Percentiles rank a stretch among this genome's conserved stretches.
These are phyloP conservation scores for Craterostigma plantagineum DNA, from an alignment of 257 asterid species.

Conservation along the genomic window DNA sequence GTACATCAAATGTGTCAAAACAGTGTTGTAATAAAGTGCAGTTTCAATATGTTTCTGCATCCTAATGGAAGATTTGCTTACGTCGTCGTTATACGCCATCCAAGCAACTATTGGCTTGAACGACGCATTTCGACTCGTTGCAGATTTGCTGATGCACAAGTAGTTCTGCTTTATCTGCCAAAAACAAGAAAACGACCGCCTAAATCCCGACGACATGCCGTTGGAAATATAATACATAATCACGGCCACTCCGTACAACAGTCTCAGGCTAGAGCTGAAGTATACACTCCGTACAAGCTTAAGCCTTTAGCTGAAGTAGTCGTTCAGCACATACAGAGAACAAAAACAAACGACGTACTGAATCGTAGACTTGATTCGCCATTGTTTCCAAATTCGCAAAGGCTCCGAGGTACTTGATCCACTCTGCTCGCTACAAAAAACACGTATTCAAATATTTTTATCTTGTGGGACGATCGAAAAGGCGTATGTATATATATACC, in stretches of 20 bases:
- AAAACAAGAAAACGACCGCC: neutral
- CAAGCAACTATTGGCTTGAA: constrained; percentile 79
- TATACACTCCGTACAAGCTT: too few relatives aligned
- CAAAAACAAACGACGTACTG: constrained; percentile 44
- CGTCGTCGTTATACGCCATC: constrained; percentile 54
- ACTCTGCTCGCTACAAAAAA: constrained; percentile 61
- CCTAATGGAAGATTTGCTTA: too few relatives aligned
- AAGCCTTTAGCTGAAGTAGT: neutral
- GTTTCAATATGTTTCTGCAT: too few relatives aligned
- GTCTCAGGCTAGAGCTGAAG: too few relatives aligned
- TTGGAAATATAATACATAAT: too few relatives aligned
- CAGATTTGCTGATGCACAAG: constrained; percentile 55
- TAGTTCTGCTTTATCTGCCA: constrained; percentile 81
- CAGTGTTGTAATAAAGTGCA: neutral
- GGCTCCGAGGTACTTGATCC: constrained; percentile 86
- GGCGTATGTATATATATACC: too few relatives aligned
- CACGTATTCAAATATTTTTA: neutral
- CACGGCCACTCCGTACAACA: too few relatives aligned
- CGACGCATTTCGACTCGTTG: constrained; percentile 22
- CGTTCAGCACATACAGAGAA: neutral
- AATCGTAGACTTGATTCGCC: constrained; percentile 65
- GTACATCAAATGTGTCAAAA: neutral
- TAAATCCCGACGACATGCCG: neutral
- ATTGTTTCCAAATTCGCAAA: constrained; percentile 58
- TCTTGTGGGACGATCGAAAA: too few relatives aligned